Conservation (phyloP, 2,329 filamentous ascomycete species). For the Ceratocystis papillata region DNA sequence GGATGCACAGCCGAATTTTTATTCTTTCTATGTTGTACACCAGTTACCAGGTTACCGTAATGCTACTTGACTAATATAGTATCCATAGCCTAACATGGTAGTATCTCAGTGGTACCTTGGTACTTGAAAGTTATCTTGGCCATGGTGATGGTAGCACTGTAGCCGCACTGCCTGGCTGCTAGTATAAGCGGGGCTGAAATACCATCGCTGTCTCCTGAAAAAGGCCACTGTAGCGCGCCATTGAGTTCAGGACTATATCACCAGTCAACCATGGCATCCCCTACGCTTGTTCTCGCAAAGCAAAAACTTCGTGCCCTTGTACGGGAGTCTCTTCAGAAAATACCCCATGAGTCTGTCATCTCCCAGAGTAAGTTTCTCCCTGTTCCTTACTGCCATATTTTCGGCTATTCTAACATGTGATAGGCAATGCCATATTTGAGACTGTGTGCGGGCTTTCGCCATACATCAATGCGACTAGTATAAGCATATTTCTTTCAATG, state of each 20-base stretch:
- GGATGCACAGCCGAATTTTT: not conserved
- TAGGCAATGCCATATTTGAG: slow-evolving; percentile 56
- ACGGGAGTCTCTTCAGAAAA: slow-evolving; percentile 50
- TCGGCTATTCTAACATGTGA: not conserved
- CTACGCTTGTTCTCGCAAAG: slow-evolving; percentile 53
- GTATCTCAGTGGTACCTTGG: no score
- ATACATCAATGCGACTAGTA: slow-evolving; percentile 60
- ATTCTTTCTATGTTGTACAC: not conserved
- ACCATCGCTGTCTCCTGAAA: no score
- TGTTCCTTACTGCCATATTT: not conserved
- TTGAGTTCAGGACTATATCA: not conserved
- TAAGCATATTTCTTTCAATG: slow-evolving; percentile 93
- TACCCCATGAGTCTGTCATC: slow-evolving; percentile 52
- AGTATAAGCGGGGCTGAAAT: no score
- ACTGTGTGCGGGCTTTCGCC: slow-evolving; percentile 56
- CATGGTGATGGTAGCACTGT: no score
- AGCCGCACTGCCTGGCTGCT: no score
- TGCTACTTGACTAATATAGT: no score
- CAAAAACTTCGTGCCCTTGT: slow-evolving; percentile 62
- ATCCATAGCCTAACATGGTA: no score
- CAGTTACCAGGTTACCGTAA: not conserved
- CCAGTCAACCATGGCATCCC: slow-evolving; percentile 38
- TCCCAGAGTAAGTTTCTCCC: slow-evolving; percentile 51
- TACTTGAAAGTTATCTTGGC: no score
- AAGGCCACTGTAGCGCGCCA: no score